Conservation (phyloP, 352 stramenopile genomes). For the Phytophthora macrochlamydospora region DNA sequence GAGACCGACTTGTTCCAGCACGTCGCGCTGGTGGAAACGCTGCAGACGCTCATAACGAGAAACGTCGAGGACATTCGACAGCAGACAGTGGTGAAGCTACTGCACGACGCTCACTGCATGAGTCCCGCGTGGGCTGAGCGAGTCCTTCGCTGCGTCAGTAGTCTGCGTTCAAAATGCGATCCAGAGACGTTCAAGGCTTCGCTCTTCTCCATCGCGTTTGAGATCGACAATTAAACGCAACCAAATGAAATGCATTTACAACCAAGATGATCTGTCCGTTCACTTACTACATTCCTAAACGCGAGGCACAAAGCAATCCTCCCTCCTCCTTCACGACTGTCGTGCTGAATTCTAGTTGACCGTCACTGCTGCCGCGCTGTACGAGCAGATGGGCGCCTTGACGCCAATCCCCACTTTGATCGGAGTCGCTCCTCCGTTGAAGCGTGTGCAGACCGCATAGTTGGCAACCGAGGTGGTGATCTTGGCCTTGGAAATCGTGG, state of each 20-base stretch:
- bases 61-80: conserved; percentile 67
- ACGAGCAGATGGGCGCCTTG: conserved; percentile 31
- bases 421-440: conserved; percentile 34
- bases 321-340: conserved; percentile 15
- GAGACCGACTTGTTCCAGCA: conserved; percentile 43
- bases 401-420: conserved; percentile 34
- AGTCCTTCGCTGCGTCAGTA: conserved; percentile 41
- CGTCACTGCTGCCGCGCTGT: conserved; percentile 30
- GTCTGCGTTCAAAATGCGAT: conserved; percentile 41
- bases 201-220: conserved; percentile 63
- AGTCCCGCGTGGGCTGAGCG: conserved; percentile 24
- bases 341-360: conserved; percentile 18
- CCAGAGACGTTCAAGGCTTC: conserved; percentile 46
- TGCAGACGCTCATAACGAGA: conserved; percentile 53
- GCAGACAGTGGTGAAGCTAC: conserved; percentile 56
- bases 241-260: conserved; percentile 11
- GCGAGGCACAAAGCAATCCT: conserved; percentile 1
- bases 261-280: conserved; percentile 33
- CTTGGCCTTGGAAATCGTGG: conserved; percentile 48
- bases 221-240: conserved; percentile 25
- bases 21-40: conserved; percentile 34
- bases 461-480: conserved; percentile 33
- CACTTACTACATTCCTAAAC: conserved; percentile 33
- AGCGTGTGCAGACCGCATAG: conserved; percentile 37
- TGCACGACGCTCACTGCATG: conserved; percentile 46